Evolutionary conservation across 2,329 filamentous ascomycete species (phyloP).

Genomic region (Sclerotinia nivalis): DNA sequence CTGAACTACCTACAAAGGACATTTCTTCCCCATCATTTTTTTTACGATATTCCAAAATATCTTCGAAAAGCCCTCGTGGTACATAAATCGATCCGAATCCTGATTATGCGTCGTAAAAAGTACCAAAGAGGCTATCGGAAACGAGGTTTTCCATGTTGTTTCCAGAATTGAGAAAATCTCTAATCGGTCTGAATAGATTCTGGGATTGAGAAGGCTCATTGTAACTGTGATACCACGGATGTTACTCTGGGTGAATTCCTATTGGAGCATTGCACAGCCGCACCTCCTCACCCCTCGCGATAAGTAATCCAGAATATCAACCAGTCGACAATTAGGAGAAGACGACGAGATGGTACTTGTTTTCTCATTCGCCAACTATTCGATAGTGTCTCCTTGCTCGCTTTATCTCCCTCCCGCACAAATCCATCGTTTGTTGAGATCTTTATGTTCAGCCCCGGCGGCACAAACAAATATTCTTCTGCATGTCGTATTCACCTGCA

Average conservation of each 20-base stretch:
- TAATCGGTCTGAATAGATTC: neutral
- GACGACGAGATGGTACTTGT: neutral
- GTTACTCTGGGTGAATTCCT: too few species aligned
- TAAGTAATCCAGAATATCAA: neutral
- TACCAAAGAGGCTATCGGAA: neutral
- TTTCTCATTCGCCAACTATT: neutral
- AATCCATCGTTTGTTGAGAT: neutral
- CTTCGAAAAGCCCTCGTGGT: neutral
- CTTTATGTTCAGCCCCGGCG: neutral
- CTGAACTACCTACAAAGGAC: neutral
- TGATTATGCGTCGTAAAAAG: neutral
- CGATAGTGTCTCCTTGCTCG: neutral
- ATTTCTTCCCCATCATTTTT: neutral
- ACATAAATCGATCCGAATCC: neutral
- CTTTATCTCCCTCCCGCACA: neutral
- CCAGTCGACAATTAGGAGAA: neutral
- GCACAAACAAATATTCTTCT: neutral
- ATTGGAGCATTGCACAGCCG: neutral
- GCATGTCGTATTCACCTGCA: neutral
- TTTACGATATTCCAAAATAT: neutral
- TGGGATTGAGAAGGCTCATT: neutral
- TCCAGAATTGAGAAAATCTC: neutral
- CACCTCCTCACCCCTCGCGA: neutral
- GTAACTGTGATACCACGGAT: neutral
- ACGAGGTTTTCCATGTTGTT: neutral